phyloP scores from a whole-genome alignment of 495 filamentous ascomycete species.

The Aspergillus kassunensis region DNA sequence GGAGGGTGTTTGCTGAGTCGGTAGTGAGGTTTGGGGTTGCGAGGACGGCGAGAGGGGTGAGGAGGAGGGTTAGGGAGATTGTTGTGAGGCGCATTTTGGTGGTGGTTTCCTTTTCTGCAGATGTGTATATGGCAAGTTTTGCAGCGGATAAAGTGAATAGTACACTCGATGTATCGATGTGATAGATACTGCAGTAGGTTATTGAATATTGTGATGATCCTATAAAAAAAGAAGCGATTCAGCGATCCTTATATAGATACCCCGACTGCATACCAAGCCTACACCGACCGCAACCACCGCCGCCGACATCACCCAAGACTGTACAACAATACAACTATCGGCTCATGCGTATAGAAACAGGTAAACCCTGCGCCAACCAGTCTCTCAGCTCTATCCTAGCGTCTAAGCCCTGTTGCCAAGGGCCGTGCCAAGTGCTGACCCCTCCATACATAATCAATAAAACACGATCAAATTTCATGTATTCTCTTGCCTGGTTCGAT shows the following conservation, averaged over 20 bases:
- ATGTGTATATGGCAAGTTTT: background rate
- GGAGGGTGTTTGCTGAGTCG: background rate
- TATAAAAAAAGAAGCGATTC: background rate
- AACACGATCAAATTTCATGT: no score
- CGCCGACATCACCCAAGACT: background rate
- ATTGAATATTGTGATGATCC: background rate
- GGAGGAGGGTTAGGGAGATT: background rate
- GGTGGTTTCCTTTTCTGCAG: background rate
- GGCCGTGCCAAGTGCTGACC: background rate
- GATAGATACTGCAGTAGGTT: background rate
- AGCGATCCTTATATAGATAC: background rate
- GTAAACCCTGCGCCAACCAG: background rate
- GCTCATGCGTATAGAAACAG: background rate
- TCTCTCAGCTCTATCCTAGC: background rate
- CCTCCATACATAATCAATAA: background rate
- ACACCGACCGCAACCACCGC: background rate
- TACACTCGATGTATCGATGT: background rate
- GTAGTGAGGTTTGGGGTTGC: background rate
- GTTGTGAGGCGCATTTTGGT: background rate
- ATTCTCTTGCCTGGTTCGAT: background rate
- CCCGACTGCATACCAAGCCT: background rate
- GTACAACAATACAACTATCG: background rate
- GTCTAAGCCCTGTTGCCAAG: background rate
- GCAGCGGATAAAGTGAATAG: no score
- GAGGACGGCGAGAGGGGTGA: background rate